A percentile compares a stretch with the other conserved stretches of the same genome.
These are phyloP conservation scores for Dactylellina leptospora DNA, from an alignment of 2,329 filamentous ascomycete genomes.

Conservation along the genomic window DNA sequence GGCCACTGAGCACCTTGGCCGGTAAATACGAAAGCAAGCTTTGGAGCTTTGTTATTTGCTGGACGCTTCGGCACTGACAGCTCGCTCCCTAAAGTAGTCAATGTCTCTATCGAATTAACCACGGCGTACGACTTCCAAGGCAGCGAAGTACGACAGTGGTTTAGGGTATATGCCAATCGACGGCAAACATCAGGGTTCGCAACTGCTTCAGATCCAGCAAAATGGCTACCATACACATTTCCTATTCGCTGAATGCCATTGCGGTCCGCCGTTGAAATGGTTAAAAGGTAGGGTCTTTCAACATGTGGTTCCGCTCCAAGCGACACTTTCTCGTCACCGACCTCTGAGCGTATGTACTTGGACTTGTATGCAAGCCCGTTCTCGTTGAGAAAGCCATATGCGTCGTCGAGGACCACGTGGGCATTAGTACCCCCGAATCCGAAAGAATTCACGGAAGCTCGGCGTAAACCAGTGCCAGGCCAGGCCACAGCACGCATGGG, in stretches of 20 bases:
- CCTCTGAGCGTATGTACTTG: background rate
- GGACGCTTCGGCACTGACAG: constrained; percentile 10
- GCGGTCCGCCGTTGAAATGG: constrained; percentile 20
- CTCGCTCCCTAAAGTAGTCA: background rate
- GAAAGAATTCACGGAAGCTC: constrained; percentile 57
- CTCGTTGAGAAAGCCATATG: constrained; percentile 4
- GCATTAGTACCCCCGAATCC: constrained; percentile 58
- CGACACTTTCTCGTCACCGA: background rate
- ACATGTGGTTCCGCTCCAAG: background rate
- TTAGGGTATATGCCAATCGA: constrained; percentile 15
- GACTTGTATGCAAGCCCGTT: background rate
- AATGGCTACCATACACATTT: background rate
- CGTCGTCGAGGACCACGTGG: constrained; percentile 27
- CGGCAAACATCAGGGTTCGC: background rate
- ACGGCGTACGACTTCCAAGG: constrained; percentile 23
- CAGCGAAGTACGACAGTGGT: constrained; percentile 11
- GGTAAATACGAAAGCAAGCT: constrained; percentile 60
- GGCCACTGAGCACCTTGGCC: constrained; percentile 64
- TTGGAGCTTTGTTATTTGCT: background rate
- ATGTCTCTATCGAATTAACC: background rate
- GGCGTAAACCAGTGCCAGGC: constrained; percentile 11
- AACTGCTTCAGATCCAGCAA: background rate
- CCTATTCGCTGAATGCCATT: constrained; percentile 18
- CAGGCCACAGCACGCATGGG: constrained; percentile 8
- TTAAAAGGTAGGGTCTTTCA: constrained; percentile 11